Conservation (phyloP, 352 stramenopile species). For the Pilasporangium apinafurcum region DNA sequence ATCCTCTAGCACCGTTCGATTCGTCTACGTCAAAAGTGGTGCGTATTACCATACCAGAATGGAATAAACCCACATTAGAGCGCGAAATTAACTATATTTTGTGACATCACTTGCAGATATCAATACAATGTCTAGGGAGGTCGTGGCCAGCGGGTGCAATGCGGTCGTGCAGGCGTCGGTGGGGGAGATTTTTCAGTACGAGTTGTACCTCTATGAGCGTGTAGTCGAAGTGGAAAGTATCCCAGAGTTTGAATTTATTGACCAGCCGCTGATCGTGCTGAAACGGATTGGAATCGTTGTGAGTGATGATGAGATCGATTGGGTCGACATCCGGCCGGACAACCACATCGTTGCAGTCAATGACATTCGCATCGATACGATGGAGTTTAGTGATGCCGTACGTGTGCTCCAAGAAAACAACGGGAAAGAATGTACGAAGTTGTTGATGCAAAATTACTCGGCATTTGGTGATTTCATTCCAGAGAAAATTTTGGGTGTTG, state of each 20-base stretch:
- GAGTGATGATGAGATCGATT: conserved; percentile 71
- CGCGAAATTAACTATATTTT: not conserved
- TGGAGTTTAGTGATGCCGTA: conserved; percentile 75
- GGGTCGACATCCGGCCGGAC: conserved; percentile 66
- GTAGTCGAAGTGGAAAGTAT: conserved; percentile 87
- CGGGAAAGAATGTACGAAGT: conserved; percentile 77
- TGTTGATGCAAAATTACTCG: conserved; percentile 87
- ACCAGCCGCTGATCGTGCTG: conserved; percentile 79
- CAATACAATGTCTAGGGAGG: conserved; percentile 75
- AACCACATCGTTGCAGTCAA: conserved; percentile 88
- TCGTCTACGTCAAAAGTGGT: conserved; percentile 83
- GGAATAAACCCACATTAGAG: not conserved
- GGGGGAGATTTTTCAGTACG: conserved; percentile 86
- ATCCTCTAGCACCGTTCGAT: conserved; percentile 63
- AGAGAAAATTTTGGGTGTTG: conserved; percentile 79
- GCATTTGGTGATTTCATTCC: conserved; percentile 70
- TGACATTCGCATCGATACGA: conserved; percentile 78
- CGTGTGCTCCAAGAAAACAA: conserved; percentile 83
- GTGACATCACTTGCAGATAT: conserved; percentile 37
- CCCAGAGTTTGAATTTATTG: conserved; percentile 81
- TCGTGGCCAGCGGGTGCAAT: conserved; percentile 84
- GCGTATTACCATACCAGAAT: not conserved
- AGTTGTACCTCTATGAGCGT: conserved; percentile 82
- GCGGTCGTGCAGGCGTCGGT: conserved; percentile 77
- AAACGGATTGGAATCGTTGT: conserved; percentile 81